Evolutionary conservation across 495 filamentous ascomycete species (phyloP).

Genomic region (Hyphodiscus hymeniophilus): DNA sequence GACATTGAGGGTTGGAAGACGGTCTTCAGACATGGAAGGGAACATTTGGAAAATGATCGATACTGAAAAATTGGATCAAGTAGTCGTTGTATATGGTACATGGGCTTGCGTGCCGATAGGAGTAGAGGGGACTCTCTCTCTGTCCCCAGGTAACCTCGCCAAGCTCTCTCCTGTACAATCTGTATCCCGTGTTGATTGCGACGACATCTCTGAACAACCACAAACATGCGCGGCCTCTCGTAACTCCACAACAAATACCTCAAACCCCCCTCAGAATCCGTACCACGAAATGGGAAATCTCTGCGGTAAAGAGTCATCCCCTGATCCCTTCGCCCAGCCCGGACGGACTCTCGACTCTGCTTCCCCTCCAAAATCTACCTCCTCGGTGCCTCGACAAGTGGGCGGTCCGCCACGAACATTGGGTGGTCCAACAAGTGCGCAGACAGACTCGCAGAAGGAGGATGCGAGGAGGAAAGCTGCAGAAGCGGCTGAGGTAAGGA

Average conservation of each 20-base stretch:
- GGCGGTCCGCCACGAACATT: slow-evolving; percentile 49
- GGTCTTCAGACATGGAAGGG: no score
- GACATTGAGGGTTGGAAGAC: no score
- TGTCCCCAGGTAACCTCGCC: neutral
- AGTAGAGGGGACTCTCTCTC: no score
- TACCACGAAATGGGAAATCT: slow-evolving; percentile 61
- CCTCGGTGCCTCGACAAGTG: slow-evolving; percentile 33
- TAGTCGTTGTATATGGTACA: no score
- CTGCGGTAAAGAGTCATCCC: slow-evolving; percentile 54
- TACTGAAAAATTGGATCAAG: no score
- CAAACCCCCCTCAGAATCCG: neutral
- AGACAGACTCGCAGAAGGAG: slow-evolving; percentile 21
- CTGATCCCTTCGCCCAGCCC: slow-evolving; percentile 51
- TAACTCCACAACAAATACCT: neutral
- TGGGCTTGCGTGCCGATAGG: no score
- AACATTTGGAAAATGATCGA: no score
- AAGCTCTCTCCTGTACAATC: no score
- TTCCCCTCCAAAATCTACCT: slow-evolving; percentile 29
- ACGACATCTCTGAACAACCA: neutral
- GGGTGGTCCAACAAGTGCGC: slow-evolving; percentile 29
- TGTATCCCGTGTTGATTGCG: neutral
- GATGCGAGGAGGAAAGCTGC: slow-evolving; percentile 55
- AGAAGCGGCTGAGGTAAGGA: slow-evolving; percentile 58
- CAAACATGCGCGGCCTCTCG: neutral
- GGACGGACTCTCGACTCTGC: slow-evolving; percentile 54